Conservation (phyloP, 345 rosid genomes). For the Excoecaria cochinchinensis region DNA sequence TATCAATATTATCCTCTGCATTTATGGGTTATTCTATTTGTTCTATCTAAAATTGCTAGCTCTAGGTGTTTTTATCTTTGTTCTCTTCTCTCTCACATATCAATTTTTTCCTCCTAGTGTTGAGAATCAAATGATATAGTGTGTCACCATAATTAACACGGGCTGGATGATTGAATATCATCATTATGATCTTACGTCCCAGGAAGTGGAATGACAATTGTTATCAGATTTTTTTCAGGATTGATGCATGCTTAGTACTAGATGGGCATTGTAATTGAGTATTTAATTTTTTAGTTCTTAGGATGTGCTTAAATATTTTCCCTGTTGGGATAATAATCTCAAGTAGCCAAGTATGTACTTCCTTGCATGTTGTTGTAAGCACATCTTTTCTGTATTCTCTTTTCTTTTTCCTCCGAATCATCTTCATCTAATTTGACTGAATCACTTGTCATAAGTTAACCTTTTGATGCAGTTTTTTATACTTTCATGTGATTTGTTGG, state of each 20-base stretch:
- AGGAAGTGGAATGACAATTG: not conserved
- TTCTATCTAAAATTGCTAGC: not conserved
- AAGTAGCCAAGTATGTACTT: not conserved
- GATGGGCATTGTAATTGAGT: not conserved
- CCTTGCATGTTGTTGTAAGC: too few species aligned
- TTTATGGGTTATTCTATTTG: not conserved
- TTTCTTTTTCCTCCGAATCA: not conserved
- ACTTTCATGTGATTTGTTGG: conserved; percentile 18
- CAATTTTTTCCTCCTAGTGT: not conserved
- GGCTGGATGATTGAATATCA: not conserved
- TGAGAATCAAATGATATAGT: not conserved
- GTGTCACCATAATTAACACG: not conserved
- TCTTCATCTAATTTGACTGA: not conserved
- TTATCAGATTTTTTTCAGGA: not conserved
- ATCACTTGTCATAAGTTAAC: not conserved
- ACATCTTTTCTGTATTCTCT: not conserved
- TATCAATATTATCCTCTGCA: not conserved
- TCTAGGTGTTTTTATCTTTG: not conserved
- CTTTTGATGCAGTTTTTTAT: not conserved
- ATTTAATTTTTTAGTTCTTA: not conserved
- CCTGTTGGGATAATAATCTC: not conserved
- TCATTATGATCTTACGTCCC: not conserved
- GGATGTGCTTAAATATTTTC: not conserved
- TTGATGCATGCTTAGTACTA: not conserved
- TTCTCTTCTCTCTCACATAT: too few species aligned